Percentiles rank a stretch among this genome's conserved stretches.
phyloP scores from a whole-genome alignment of 176 grass and related monocot species.

The Luzula sylvatica region DNA sequence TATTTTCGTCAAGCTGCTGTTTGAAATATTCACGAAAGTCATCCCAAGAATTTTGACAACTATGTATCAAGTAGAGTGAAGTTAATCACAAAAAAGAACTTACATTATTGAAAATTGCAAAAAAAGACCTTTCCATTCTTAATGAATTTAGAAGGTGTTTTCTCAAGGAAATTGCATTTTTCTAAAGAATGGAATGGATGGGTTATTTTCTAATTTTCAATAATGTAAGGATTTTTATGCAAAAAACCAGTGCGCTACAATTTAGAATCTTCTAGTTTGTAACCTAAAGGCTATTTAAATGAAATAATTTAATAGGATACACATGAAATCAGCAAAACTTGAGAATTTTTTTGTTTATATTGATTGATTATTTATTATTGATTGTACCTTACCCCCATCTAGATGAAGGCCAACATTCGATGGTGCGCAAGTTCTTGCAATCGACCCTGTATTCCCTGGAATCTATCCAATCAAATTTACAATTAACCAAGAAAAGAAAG shows the following conservation, averaged over 20 bases:
- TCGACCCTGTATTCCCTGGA: conserved; percentile 87
- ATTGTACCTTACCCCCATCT: conserved; percentile 89
- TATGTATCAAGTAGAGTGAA: conserved; percentile 56
- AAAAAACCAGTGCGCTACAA: conserved; percentile 87
- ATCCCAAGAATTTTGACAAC: conserved; percentile 84
- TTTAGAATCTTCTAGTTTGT: conserved; percentile 84
- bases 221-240: no score
- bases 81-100: no score
- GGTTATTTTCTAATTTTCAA: no score
- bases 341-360: no score
- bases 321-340: no score
- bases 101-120: no score
- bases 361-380: no score
- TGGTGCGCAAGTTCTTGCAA: conserved; percentile 82
- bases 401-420: conserved; percentile 90
- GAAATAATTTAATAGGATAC: not conserved
- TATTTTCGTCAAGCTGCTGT: conserved; percentile 77
- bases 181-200: no score
- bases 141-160: no score
- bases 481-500: not conserved
- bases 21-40: conserved; percentile 74
- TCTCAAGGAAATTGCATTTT: no score
- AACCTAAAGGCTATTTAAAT: conserved; percentile 72
- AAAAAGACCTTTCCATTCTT: no score
- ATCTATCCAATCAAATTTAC: conserved; percentile 34